A percentile compares a stretch with the other conserved stretches of the same genome.
Conservation (phyloP, 2,329 filamentous ascomycete species). For the Neofusicoccum sp. region DNA sequence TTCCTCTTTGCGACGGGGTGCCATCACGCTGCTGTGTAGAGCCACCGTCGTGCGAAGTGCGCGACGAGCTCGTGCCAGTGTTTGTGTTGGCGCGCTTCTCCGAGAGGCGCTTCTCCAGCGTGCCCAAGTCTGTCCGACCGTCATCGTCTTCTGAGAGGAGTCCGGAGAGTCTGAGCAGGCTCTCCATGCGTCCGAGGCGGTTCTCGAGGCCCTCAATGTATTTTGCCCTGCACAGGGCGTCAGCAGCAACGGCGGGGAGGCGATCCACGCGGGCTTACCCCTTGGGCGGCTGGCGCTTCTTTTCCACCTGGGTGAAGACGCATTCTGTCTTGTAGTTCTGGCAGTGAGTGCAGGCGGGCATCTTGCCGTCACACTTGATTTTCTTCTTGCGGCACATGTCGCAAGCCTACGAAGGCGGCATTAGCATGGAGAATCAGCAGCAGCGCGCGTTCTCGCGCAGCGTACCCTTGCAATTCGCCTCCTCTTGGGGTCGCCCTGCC, state of each 20-base stretch:
- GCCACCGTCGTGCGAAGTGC: constrained; percentile 13
- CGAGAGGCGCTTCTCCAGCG: constrained; percentile 71
- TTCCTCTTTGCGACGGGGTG: constrained; percentile 40
- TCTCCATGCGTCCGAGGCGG: constrained; percentile 92
- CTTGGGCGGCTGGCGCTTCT: constrained; percentile 96
- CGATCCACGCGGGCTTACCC: constrained; percentile 59
- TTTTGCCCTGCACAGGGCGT: constrained; percentile 65
- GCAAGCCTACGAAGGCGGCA: constrained; percentile 63
- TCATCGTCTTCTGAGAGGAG: constrained; percentile 82
- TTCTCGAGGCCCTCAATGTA: constrained; percentile 98
- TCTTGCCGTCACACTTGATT: constrained; percentile 96
- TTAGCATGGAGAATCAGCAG: neutral
- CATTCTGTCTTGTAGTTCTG: constrained; percentile 98
- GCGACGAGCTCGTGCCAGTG: constrained; percentile 27
- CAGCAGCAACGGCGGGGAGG: constrained; percentile 8
- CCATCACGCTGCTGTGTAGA: neutral
- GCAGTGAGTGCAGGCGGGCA: constrained; percentile 92
- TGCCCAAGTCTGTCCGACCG: constrained; percentile 82
- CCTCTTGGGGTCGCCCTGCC: constrained; percentile 70
- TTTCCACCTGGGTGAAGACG: constrained; percentile 96
- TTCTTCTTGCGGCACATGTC: constrained; percentile 96
- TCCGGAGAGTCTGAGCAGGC: constrained; percentile 79
- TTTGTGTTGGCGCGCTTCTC: constrained; percentile 43
- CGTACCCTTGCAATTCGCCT: constrained; percentile 83
- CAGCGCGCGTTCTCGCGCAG: constrained; percentile 20